Conservation (phyloP, 2,329 filamentous ascomycete genomes). For the Diaporthe helianthi region DNA sequence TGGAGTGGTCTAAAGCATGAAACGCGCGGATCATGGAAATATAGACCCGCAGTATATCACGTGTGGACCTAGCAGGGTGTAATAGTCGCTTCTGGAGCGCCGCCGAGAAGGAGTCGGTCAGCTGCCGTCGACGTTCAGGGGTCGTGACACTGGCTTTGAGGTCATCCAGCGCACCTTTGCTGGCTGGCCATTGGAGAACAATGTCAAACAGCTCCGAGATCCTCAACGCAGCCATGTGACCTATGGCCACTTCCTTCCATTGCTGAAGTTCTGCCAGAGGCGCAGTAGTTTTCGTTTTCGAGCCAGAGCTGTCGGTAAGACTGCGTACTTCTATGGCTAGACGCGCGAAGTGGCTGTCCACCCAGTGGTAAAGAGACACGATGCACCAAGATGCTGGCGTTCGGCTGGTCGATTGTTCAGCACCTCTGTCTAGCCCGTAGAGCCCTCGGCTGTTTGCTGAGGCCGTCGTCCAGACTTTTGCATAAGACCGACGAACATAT, state of each 20-base stretch:
- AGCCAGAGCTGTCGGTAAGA: conserved; percentile 47
- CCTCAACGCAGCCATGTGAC: conserved; percentile 71
- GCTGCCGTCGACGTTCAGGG: conserved; percentile 70
- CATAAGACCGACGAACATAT: conserved; percentile 67
- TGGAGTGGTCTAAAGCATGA: conserved; percentile 76
- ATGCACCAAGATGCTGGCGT: conserved; percentile 61
- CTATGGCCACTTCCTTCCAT: conserved; percentile 75
- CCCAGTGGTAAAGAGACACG: conserved; percentile 68
- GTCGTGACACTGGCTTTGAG: conserved; percentile 74
- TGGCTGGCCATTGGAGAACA: conserved; percentile 76
- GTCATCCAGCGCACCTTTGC: conserved; percentile 75
- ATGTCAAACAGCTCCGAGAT: conserved; percentile 81
- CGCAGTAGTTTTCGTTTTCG: conserved; percentile 46
- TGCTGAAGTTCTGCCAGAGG: conserved; percentile 66
- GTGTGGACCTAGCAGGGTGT: conserved; percentile 77
- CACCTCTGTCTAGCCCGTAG: conserved; percentile 31
- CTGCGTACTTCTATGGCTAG: conserved; percentile 68
- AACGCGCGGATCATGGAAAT: conserved; percentile 82
- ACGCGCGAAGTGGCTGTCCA: conserved; percentile 71
- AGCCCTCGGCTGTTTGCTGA: conserved; percentile 36
- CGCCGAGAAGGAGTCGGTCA: conserved; percentile 73
- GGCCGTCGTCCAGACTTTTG: conserved; percentile 65
- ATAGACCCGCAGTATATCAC: conserved; percentile 78
- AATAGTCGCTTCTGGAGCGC: conserved; percentile 72
- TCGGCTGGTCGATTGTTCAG: conserved; percentile 38